These are phyloP conservation scores for Nitzschia sp. DNA, from an alignment of 108 stramenopile species.

Conservation along the genomic window DNA sequence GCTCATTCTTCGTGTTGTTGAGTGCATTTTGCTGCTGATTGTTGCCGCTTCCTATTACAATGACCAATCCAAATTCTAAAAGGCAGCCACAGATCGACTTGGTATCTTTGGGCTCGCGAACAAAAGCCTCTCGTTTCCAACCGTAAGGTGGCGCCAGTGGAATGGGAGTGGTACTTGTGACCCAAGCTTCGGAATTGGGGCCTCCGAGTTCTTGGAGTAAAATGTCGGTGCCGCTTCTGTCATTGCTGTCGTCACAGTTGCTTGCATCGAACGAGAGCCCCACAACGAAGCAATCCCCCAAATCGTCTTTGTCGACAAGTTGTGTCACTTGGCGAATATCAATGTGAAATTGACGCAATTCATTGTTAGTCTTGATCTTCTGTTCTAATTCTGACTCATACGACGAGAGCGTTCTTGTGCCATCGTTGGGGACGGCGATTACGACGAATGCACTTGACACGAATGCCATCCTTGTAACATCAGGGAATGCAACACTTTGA, in stretches of 20 bases:
- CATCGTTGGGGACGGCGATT: background rate
- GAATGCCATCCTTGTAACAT: background rate
- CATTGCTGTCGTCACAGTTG: background rate
- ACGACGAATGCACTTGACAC: background rate
- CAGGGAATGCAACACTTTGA: no score
- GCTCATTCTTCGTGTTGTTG: background rate
- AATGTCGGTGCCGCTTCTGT: background rate
- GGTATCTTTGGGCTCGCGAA: background rate
- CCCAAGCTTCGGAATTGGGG: slow-evolving; percentile 2
- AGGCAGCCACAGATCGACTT: slow-evolving; percentile 1
- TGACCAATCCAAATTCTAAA: background rate
- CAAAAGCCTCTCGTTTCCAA: slow-evolving; percentile 4
- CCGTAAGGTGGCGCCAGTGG: slow-evolving; percentile 14
- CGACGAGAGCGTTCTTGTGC: background rate
- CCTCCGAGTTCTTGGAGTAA: background rate
- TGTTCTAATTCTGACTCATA: background rate
- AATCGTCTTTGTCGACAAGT: background rate
- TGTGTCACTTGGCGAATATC: background rate
- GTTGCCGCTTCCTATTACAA: background rate
- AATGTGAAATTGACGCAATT: background rate
- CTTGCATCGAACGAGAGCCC: background rate
- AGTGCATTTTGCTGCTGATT: background rate
- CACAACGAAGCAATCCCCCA: slow-evolving; percentile 7
- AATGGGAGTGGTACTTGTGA: background rate
- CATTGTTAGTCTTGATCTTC: background rate